Evolutionary conservation across 1,284 basidiomycete species (phyloP), one percentile per base, ranked within the genome.

Genomic region (Rugiboletus extremiorientalis): DNA sequence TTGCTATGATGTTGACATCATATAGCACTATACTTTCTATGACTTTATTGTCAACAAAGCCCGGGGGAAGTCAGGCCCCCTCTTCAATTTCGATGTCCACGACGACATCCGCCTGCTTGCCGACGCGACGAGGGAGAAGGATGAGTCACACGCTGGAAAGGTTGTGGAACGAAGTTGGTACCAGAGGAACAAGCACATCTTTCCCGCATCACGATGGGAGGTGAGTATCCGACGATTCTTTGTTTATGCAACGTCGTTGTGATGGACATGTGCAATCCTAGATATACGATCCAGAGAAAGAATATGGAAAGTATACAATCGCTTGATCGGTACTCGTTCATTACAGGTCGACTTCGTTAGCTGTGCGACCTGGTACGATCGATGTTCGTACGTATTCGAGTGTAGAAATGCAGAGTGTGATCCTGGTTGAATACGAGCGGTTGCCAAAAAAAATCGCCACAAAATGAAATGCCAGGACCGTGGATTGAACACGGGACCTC

Each of bases 41-140:
- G 94, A 98, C 75, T 98, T 99, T 65, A 97, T 99, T 67, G 81
- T 98, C 64, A 97, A 98, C 82, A 98, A 98, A 77, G 94, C 96
- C 6, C 87, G 97, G 30, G 97, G 97, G 23, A 99, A 99, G 75
- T 98, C 95, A 0, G 97, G 96, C 0, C 96, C 96, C 2, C 76
- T 99, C 52, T 99, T 99, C 80, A 97, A 94, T 74, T 99, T 99
- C 73, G 97, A 99, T 73, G 97, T 98, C 10, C 96, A 99, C 74
- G 96, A 99, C 70, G 96, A 99, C 71, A 91, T 99, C 14, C 91
- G 97, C 7, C 74, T 99, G 61, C 79, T 98, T n/a, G 88, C 92
- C 20, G 97, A 99, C 70, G 96, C 96, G 1, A 93, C 94, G 0
- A 86, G 91, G 59, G 96, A 99, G 74, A 99, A 98, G 76, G 95